Percentiles rank a stretch among this genome's conserved stretches.
phyloP scores from a whole-genome alignment of 78 protist genomes.

The Emiliania huxleyi region DNA sequence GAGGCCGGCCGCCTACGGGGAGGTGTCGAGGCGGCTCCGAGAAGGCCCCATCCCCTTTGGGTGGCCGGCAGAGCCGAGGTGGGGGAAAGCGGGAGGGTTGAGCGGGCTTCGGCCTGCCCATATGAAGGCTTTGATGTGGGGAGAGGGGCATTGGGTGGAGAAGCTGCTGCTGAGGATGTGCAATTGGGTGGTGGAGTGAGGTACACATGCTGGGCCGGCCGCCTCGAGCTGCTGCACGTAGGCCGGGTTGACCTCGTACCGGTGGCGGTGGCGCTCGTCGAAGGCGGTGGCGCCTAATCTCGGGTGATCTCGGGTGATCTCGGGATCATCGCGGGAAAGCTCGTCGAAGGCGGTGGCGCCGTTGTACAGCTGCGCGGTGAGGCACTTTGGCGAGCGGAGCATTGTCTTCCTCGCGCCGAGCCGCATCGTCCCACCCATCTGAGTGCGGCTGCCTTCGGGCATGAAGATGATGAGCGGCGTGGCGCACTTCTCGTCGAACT shows the following conservation, averaged over 20 bases:
- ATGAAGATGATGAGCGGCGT: constrained; percentile 68
- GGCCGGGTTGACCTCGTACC: constrained; percentile 86
- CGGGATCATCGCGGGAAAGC: constrained; percentile 98
- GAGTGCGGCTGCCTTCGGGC: constrained; percentile 87
- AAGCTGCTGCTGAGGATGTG: no score
- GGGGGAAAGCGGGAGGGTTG: no score
- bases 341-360: constrained; percentile 76
- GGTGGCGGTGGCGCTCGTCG: constrained; percentile 96
- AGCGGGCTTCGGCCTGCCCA: no score
- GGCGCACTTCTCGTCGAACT: background rate
- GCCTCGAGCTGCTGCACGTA: constrained; percentile 65
- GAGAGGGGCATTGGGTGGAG: no score
- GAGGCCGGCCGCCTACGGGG: constrained; percentile 62
- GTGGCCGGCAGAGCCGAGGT: no score
- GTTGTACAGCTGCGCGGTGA: constrained; percentile 59
- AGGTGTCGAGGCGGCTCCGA: no score
- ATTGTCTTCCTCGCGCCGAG: constrained; percentile 72
- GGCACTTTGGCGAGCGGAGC: constrained; percentile 26
- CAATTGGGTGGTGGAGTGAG: no score
- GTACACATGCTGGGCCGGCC: no score
- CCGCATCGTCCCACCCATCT: constrained; percentile 98
- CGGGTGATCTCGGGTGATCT: no score
- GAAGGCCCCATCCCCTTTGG: no score
- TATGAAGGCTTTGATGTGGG: no score
- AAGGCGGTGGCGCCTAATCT: no score